These are phyloP conservation scores for Amanita exitialis DNA, from an alignment of 768 basidiomycete genomes.

Conservation along the genomic window DNA sequence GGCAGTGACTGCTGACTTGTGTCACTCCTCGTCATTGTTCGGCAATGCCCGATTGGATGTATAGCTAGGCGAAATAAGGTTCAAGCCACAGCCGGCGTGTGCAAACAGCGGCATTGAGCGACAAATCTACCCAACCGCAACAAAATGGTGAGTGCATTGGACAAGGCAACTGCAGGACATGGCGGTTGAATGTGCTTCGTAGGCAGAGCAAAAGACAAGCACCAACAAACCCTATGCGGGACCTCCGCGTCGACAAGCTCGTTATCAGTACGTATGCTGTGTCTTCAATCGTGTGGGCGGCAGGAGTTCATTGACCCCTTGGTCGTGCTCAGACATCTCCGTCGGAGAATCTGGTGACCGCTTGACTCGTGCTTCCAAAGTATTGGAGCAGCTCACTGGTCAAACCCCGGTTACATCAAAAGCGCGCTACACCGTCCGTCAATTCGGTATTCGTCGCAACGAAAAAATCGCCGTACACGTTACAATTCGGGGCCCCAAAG, in stretches of 20 bases:
- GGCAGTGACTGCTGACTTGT: no score
- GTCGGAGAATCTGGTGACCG: slow-evolving; percentile 99
- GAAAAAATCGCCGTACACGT: slow-evolving; percentile 99
- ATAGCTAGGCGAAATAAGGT: slow-evolving; percentile 27
- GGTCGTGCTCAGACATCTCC: slow-evolving; percentile 75
- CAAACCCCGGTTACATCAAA: slow-evolving; percentile 99
- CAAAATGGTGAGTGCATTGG: slow-evolving; percentile 29
- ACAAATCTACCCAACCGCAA: slow-evolving; percentile 24
- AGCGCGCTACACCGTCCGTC: slow-evolving; percentile 98
- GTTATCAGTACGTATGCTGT: slow-evolving; percentile 81
- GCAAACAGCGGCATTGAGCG: slow-evolving; percentile 23
- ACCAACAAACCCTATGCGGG: slow-evolving; percentile 91
- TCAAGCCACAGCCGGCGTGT: slow-evolving; percentile 24
- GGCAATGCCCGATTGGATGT: slow-evolving; percentile 21
- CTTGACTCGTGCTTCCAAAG: slow-evolving; percentile 97
- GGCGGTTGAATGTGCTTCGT: slow-evolving; percentile 1
- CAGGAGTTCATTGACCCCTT: slow-evolving; percentile 7
- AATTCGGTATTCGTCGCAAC: slow-evolving; percentile 99
- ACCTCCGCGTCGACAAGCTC: slow-evolving; percentile 95
- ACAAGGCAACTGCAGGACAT: neutral
- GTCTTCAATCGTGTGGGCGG: slow-evolving; percentile 4
- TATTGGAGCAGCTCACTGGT: slow-evolving; percentile 97
- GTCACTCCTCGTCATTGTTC: slow-evolving; percentile 5
- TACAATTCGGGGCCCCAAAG: slow-evolving; percentile 98
- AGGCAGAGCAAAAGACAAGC: slow-evolving; percentile 88